Evolutionary conservation across 768 basidiomycete species (phyloP).

Genomic region (Leccinum boreale): DNA sequence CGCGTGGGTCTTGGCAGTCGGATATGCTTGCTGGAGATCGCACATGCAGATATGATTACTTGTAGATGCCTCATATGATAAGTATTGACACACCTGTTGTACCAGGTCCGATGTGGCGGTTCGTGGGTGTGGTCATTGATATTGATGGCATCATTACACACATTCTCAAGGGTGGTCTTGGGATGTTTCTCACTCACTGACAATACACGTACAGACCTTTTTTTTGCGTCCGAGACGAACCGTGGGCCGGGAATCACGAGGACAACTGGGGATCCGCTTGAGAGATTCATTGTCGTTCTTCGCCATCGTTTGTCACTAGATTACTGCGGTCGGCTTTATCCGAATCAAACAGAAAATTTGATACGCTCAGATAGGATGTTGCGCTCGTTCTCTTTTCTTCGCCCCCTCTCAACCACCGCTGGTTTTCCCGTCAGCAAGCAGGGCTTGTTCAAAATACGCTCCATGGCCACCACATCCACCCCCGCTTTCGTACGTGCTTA

Average conservation of each 20-base stretch:
- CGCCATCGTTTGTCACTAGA: neutral
- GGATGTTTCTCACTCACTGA: neutral
- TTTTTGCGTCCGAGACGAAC: neutral
- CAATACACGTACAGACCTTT: neutral
- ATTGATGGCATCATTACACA: too few species aligned
- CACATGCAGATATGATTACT: neutral
- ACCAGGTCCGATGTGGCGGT: neutral
- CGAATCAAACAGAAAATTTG: slow-evolving; percentile 19
- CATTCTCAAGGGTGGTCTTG: neutral
- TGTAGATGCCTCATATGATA: neutral
- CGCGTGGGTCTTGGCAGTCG: too few species aligned
- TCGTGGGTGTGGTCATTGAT: neutral
- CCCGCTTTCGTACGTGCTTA: slow-evolving; percentile 55
- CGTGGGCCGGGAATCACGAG: neutral
- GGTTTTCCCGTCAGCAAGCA: slow-evolving; percentile 23
- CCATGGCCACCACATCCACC: slow-evolving; percentile 60
- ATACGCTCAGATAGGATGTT: slow-evolving; percentile 27
- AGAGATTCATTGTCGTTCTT: neutral
- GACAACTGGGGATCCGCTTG: too few species aligned
- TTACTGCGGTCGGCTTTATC: slow-evolving; percentile 18
- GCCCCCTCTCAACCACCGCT: slow-evolving; percentile 21
- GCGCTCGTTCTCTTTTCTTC: slow-evolving; percentile 25
- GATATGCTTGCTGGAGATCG: neutral
- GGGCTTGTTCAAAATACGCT: slow-evolving; percentile 28
- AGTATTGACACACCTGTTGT: neutral